Evolutionary conservation across 2,329 filamentous ascomycete genomes (phyloP).

Genomic region (Epichloe glyceriae): DNA sequence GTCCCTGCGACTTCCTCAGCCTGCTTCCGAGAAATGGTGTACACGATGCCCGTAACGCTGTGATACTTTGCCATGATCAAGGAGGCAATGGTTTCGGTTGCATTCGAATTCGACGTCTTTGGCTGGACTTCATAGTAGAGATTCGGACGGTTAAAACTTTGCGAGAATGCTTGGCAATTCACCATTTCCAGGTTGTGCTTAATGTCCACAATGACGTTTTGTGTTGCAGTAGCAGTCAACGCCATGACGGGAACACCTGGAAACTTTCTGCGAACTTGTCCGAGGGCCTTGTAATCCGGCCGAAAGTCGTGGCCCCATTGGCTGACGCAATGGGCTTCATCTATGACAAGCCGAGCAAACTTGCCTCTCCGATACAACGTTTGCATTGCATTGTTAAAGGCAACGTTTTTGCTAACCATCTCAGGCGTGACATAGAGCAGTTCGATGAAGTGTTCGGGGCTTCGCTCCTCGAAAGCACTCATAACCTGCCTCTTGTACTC

Average conservation of each 20-base stretch:
- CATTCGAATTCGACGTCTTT: constrained; percentile 48
- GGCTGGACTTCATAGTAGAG: constrained; percentile 72
- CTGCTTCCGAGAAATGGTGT: constrained; percentile 73
- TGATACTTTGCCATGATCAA: constrained; percentile 59
- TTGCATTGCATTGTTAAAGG: constrained; percentile 53
- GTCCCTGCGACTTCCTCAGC: constrained; percentile 69
- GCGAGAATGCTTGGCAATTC: constrained; percentile 65
- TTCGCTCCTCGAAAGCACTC: constrained; percentile 43
- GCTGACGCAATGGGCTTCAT: constrained; percentile 98
- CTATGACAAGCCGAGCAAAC: constrained; percentile 85
- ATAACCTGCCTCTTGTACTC: constrained; percentile 56
- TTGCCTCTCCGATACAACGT: constrained; percentile 55
- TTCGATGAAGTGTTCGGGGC: constrained; percentile 67
- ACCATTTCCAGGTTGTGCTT: constrained; percentile 81
- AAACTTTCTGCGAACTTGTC: constrained; percentile 58
- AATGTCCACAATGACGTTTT: constrained; percentile 84
- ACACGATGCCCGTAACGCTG: constrained; percentile 77
- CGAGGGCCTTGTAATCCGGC: constrained; percentile 84
- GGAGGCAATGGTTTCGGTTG: constrained; percentile 37
- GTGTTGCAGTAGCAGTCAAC: constrained; percentile 85
- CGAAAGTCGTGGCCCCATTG: constrained; percentile 99
- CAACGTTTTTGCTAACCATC: constrained; percentile 75
- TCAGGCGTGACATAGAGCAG: constrained; percentile 93
- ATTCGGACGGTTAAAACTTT: constrained; percentile 97
- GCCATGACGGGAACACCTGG: constrained; percentile 82